Conservation (phyloP, 306 rosid species). For the Abrus pulchellus region DNA sequence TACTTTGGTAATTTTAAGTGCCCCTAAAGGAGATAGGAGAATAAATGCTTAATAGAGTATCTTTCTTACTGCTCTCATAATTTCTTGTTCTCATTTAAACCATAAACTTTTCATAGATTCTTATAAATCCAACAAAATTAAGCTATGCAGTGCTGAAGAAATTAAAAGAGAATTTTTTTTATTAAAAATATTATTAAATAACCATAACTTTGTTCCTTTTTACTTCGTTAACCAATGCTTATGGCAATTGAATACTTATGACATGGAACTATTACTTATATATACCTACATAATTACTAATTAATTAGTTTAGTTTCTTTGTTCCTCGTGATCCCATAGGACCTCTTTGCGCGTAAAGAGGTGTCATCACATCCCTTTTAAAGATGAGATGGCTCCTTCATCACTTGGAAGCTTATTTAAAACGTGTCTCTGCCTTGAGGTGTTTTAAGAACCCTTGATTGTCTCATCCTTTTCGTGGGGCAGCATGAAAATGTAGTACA, state of each 20-base stretch:
- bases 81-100: not conserved
- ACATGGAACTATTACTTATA: not conserved
- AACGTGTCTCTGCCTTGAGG: constrained; percentile 6
- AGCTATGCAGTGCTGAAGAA: no score
- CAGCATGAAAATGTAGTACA: not conserved
- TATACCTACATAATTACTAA: not conserved
- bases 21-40: not conserved
- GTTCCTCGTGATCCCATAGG: not conserved
- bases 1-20: not conserved
- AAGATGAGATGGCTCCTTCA: not conserved
- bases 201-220: no score
- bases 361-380: not conserved
- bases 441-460: not conserved
- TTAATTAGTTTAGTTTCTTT: not conserved
- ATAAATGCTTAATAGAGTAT: not conserved
- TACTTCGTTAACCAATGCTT: no score
- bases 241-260: not conserved
- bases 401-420: constrained; percentile 1
- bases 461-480: not conserved
- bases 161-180: no score
- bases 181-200: no score
- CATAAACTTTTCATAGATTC: not conserved
- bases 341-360: not conserved
- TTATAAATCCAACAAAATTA: no score
- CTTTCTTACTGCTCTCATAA: not conserved